Evolutionary conservation across 148 eudicot genomes (phyloP), one percentile per base, ranked within the genome.

Genomic region (Rhododendron ferrugineum): DNA sequence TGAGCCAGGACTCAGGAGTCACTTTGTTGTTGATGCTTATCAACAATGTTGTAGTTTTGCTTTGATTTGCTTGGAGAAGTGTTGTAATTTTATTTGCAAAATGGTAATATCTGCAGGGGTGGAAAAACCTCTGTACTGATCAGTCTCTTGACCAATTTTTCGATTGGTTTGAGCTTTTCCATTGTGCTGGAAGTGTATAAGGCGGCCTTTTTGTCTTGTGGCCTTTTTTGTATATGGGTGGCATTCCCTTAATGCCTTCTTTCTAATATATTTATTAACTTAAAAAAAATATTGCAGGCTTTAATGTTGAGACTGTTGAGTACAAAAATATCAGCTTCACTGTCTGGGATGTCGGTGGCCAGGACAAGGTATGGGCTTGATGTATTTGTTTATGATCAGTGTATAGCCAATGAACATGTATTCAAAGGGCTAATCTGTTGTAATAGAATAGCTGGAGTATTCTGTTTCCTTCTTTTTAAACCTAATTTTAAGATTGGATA

Each of bases 271-370:
- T 15, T 15, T 54, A 54, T 54, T 54, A 16, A 54, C 60, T 16
- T 16, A 54, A 54, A 54, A 54, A 15, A 54, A 54, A 47, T 16
- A 50, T 16, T 88, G 83, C 72, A 88, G 89, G 89, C 30, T 88
- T 85, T 78, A 88, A 88, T 47, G 89, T 88, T 13, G 89, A 88
- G 68, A 88, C 89, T 46, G 90, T 90, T 79, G 92, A 90, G 83
- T 90, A 90, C 84, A 90, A 90, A 82, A 90, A 90, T 87, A 90
- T 90, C 88, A 90, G 92, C 90, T 90, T 90, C 88, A 90, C 92
- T 44, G 90, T 90, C 36, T 90, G 92, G 92, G 92, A 90, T 89
- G 90, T 90, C 6, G 92, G 92, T 70, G 92, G 90, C 89, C 92
- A 88, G 86, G 89, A 90, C 90, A 90, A 89, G 88, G 88, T 86